phyloP scores from a whole-genome alignment of 306 rosid species.

The Echinosophora koreensis region DNA sequence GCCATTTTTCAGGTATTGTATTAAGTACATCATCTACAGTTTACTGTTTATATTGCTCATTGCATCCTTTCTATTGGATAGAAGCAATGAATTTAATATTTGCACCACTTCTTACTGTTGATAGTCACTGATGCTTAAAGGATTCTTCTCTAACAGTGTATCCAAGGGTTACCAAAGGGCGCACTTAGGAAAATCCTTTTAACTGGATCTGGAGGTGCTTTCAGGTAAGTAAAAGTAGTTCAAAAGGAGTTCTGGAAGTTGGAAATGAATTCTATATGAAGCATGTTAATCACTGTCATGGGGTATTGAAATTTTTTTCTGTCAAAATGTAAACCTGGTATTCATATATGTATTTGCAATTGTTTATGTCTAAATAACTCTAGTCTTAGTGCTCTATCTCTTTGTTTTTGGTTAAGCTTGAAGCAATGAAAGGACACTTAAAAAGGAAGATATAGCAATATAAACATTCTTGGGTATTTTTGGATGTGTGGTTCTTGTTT shows the following conservation, averaged over 20 bases:
- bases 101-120: slow-evolving; percentile 24
- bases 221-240: slow-evolving; percentile 63
- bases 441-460: neutral
- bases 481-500: neutral
- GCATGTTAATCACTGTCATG: slow-evolving; percentile 15
- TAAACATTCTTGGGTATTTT: neutral
- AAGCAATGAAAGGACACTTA: neutral
- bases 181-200: slow-evolving; percentile 83
- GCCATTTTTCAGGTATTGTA: slow-evolving; percentile 89
- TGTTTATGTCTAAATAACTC: neutral
- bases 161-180: slow-evolving; percentile 85
- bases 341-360: slow-evolving; percentile 19
- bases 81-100: slow-evolving; percentile 11
- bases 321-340: neutral
- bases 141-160: slow-evolving; percentile 65
- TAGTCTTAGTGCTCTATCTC: neutral
- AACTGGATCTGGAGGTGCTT: slow-evolving; percentile 95
- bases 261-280: slow-evolving; percentile 17
- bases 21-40: neutral
- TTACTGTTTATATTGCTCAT: neutral
- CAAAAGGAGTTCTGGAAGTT: slow-evolving; percentile 16
- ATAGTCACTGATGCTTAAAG: slow-evolving; percentile 34
- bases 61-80: slow-evolving; percentile 24
- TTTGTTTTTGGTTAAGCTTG: neutral
- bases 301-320: neutral